These are phyloP conservation scores for Leccinum broughii DNA, from an alignment of 768 basidiomycete species.

Conservation along the genomic window DNA sequence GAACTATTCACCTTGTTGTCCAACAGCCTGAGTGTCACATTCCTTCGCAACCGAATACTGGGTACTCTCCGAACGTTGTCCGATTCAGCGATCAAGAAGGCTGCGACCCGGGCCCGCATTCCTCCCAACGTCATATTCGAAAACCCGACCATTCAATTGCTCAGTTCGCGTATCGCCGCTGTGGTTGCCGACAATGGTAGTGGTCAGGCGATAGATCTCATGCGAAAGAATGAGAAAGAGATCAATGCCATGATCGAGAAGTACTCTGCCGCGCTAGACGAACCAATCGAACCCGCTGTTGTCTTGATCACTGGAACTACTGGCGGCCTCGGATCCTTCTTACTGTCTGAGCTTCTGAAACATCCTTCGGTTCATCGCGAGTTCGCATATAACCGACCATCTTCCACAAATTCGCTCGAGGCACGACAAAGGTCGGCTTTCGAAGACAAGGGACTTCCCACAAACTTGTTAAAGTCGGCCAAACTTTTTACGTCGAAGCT, in stretches of 20 bases:
- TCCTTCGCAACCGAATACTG: slow-evolving; percentile 27
- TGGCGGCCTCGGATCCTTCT: slow-evolving; percentile 39
- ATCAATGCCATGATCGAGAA: slow-evolving; percentile 44
- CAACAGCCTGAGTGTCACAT: slow-evolving; percentile 31
- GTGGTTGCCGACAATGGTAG: slow-evolving; percentile 6
- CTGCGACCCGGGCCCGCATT: slow-evolving; percentile 22
- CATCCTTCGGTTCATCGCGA: slow-evolving; percentile 26
- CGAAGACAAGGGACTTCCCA: slow-evolving; percentile 32
- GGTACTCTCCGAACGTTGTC: slow-evolving; percentile 33
- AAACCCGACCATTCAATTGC: slow-evolving; percentile 41
- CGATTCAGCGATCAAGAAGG: slow-evolving; percentile 28
- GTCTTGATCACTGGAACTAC: slow-evolving; percentile 44
- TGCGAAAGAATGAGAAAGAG: slow-evolving; percentile 11
- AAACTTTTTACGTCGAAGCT: slow-evolving; percentile 39
- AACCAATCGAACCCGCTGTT: slow-evolving; percentile 17
- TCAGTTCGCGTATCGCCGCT: slow-evolving; percentile 27
- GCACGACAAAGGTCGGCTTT: slow-evolving; percentile 33
- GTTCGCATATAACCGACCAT: slow-evolving; percentile 37
- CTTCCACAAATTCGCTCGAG: slow-evolving; percentile 13
- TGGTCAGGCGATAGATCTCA: neutral
- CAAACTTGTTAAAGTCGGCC: slow-evolving; percentile 23
- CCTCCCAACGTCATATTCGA: slow-evolving; percentile 36
- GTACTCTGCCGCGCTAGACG: slow-evolving; percentile 31
- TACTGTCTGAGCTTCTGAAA: slow-evolving; percentile 32
- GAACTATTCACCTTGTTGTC: neutral